Evolutionary conservation across 208 protist genomes (phyloP).

Genomic region (Trypanosomatidae sp.): DNA sequence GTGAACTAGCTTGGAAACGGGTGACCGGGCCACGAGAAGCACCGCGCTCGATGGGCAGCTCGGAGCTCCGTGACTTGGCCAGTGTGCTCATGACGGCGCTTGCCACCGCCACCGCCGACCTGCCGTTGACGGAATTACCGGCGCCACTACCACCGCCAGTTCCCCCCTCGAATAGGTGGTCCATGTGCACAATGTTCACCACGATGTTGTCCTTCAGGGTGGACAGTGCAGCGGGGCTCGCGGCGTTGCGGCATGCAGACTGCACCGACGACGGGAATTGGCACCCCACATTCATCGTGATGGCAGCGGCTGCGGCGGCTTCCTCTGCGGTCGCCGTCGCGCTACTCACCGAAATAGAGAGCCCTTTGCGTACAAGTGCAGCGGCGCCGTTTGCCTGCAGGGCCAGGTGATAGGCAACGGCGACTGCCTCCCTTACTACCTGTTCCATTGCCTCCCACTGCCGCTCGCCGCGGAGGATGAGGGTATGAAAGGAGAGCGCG

Average conservation of each 20-base stretch:
- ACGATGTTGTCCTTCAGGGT: conserved; percentile 25
- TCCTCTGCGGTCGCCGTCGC: not conserved
- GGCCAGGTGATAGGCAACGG: conserved; percentile 24
- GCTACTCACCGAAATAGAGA: not conserved
- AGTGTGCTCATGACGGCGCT: conserved; percentile 8
- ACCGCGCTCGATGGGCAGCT: conserved; percentile 1
- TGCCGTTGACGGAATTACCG: not conserved
- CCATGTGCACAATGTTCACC: conserved; percentile 28
- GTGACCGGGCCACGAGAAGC: conserved; percentile 6
- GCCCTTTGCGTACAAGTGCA: not conserved
- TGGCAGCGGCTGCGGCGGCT: not conserved
- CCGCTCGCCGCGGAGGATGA: conserved; percentile 23
- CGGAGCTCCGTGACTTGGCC: conserved; percentile 13
- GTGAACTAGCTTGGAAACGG: conserved; percentile 1
- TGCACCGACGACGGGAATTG: conserved; percentile 13
- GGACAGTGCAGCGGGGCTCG: conserved; percentile 6
- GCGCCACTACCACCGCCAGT: not conserved
- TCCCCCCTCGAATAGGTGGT: conserved; percentile 20
- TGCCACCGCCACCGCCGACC: not conserved
- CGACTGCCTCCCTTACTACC: conserved; percentile 17
- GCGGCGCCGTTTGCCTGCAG: conserved; percentile 20
- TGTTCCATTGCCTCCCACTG: conserved; percentile 17
- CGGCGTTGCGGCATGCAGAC: conserved; percentile 9
- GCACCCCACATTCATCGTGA: conserved; percentile 26
- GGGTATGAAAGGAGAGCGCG: conserved; percentile 19